These are phyloP conservation scores for Tricholomella constricta DNA, from an alignment of 768 basidiomycete genomes.

Conservation along the genomic window DNA sequence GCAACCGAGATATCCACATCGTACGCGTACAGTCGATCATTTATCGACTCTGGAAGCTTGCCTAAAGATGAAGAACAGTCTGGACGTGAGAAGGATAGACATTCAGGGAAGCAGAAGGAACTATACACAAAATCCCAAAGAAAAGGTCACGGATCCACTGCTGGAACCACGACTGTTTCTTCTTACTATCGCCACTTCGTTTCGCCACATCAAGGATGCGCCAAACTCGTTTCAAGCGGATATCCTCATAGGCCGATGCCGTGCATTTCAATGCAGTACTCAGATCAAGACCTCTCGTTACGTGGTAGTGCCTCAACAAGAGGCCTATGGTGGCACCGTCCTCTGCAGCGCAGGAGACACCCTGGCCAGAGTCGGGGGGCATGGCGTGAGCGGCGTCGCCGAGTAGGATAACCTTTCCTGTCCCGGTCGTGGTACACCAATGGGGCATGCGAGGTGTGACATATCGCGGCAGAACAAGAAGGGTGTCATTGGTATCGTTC, in stretches of 20 bases:
- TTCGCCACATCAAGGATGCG: conserved; percentile 36
- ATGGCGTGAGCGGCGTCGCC: conserved; percentile 48
- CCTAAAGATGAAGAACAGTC: conserved; percentile 16
- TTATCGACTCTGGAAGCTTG: conserved; percentile 31
- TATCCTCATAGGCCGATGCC: conserved; percentile 31
- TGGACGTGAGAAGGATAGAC: neutral
- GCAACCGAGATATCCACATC: conserved; percentile 27
- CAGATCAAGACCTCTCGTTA: conserved; percentile 6
- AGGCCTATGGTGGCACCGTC: conserved; percentile 39
- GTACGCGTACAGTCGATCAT: conserved; percentile 28
- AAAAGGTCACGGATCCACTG: conserved; percentile 35
- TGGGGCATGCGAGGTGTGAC: conserved; percentile 35
- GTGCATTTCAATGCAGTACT: conserved; percentile 21
- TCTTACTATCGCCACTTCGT: conserved; percentile 31
- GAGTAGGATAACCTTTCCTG: conserved; percentile 38
- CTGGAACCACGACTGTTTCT: conserved; percentile 29
- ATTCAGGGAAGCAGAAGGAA: neutral
- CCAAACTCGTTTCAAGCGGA: conserved; percentile 35
- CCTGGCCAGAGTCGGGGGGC: conserved; percentile 45
- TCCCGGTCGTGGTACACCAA: conserved; percentile 32
- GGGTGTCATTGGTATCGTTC: conserved; percentile 14
- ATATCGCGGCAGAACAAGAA: conserved; percentile 40
- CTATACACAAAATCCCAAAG: conserved; percentile 35
- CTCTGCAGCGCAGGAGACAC: conserved; percentile 42
- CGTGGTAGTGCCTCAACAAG: conserved; percentile 34